Evolutionary conservation across 345 rosid genomes (phyloP).

Genomic region (Arabidopsis suecica): DNA sequence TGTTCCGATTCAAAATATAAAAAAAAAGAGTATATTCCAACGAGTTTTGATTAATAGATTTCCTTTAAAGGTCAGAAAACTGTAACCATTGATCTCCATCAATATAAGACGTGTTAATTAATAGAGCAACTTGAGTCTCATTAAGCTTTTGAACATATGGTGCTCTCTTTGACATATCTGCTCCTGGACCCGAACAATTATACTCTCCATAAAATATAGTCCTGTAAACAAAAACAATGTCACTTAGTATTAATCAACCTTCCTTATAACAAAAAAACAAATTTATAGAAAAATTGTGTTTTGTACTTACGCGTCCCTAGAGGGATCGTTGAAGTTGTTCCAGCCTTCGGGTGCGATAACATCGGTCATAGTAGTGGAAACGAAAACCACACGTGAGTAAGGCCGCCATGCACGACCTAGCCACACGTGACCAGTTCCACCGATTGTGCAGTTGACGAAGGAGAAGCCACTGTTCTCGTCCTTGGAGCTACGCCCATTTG

Average conservation of each 20-base stretch:
- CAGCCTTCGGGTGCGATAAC: constrained; percentile 88
- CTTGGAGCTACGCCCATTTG: constrained; percentile 70
- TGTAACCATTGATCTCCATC: constrained; percentile 87
- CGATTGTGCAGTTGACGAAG: constrained; percentile 67
- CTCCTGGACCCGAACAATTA: constrained; percentile 77
- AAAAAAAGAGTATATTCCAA: too few species aligned
- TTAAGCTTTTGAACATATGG: constrained; percentile 69
- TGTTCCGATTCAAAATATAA: too few species aligned
- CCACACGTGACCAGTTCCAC: constrained; percentile 90
- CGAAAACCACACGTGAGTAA: constrained; percentile 76
- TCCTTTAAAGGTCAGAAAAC: constrained; percentile 34
- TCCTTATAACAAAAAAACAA: not conserved
- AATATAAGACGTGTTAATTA: constrained; percentile 59
- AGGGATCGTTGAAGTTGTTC: constrained; percentile 84
- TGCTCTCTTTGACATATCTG: constrained; percentile 59
- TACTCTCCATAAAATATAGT: constrained; percentile 75
- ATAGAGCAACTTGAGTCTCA: constrained; percentile 62
- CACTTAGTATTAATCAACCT: not conserved
- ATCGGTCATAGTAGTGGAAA: constrained; percentile 66
- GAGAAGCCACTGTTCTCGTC: constrained; percentile 83
- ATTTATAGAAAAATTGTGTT: not conserved
- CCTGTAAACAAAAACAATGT: constrained; percentile 47
- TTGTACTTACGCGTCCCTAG: constrained; percentile 65
- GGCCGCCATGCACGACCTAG: constrained; percentile 94
- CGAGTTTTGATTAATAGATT: not conserved